Base-by-base conservation (phyloP, 768 basidiomycete genomes). In the Trametes punicea region DNA sequence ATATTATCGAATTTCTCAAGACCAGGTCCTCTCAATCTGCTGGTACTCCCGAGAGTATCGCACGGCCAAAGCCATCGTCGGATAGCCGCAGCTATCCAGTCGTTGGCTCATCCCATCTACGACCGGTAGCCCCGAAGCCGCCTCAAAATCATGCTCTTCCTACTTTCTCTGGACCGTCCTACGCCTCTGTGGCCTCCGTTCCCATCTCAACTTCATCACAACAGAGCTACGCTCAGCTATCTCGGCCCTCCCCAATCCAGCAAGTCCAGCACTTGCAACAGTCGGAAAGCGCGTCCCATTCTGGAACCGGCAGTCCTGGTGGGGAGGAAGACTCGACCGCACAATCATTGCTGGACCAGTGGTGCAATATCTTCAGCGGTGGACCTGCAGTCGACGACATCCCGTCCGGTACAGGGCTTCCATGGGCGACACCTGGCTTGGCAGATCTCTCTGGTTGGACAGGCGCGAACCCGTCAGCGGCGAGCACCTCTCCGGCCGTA, bases 1-100 rank as follows among this genome's bases (percentile, higher is more conserved):
- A 85, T 66, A 93, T 88, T 21, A 91, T 93, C 60, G 87, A 90
- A 70, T 90, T 92, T 62, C 67, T 93, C 57, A 87, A 85, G 71
- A 75, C 65, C 47, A 88, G 87, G 64, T 83, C 85, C 10, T 81
- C 81, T 16, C 82, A 85, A 63, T 71, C 68, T 52, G 73, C 69
- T 25, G 75, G 77, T 60, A 34, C 46, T 25, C 47, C 60, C 46
- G 63, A 67, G 11, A 47, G 41, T 49, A 51, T 48, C 34, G 48
- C 47, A 38, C 65, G 51, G 31, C 60, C 44, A 36, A 56, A 26
- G 30, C 49, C 60, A 33, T 31, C 38, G 11, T 49, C 42, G 7
- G 62, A 47, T 20, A 38, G 8, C 38, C 57, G 29, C 42, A 38
- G n/a, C 51, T 53, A 47, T 25, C 52, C 25, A 21, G 20, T 38